Percentiles rank a stretch among this genome's conserved stretches.
phyloP scores from a whole-genome alignment of 23 red algal species.

The Gracilaria vermiculophylla region DNA sequence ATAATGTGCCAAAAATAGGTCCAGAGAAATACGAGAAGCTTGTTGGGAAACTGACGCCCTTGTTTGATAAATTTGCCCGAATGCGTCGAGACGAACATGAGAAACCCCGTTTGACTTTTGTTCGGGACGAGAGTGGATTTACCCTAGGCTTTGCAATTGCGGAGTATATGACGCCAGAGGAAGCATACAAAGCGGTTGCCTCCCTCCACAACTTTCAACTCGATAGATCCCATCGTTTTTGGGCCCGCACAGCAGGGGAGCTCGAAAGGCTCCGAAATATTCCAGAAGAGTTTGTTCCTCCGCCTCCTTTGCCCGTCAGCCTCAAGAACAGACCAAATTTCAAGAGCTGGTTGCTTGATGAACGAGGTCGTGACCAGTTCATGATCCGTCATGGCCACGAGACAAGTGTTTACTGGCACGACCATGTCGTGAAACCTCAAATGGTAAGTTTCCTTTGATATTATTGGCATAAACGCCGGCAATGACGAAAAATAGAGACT shows the following conservation, averaged over 20 bases:
- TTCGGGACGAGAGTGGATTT: constrained; percentile 42
- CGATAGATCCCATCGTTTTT: constrained; percentile 73
- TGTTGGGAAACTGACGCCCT: constrained; percentile 45
- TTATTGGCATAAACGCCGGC: not conserved
- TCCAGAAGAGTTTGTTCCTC: constrained; percentile 63
- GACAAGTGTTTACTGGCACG: constrained; percentile 88
- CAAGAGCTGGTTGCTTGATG: constrained; percentile 82
- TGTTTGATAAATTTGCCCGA: constrained; percentile 64
- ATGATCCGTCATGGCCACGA: constrained; percentile 77
- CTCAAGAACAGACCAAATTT: constrained; percentile 61
- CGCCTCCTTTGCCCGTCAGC: constrained; percentile 22
- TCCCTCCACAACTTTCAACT: constrained; percentile 81
- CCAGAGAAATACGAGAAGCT: constrained; percentile 88
- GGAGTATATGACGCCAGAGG: constrained; percentile 75
- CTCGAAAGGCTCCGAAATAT: constrained; percentile 51
- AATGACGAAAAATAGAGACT: constrained; percentile 8
- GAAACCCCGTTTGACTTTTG: constrained; percentile 42
- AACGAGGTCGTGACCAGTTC: constrained; percentile 92
- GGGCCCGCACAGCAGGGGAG: constrained; percentile 62
- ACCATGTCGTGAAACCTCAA: constrained; percentile 70
- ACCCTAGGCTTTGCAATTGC: constrained; percentile 88
- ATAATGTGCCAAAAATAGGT: constrained; percentile 81
- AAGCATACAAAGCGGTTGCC: constrained; percentile 78
- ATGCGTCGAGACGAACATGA: constrained; percentile 30
- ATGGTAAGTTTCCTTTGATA: constrained; percentile 47